Evolutionary conservation across 768 basidiomycete species (phyloP), one percentile per base, ranked within the genome.

Genomic region (Suillus brevipes): DNA sequence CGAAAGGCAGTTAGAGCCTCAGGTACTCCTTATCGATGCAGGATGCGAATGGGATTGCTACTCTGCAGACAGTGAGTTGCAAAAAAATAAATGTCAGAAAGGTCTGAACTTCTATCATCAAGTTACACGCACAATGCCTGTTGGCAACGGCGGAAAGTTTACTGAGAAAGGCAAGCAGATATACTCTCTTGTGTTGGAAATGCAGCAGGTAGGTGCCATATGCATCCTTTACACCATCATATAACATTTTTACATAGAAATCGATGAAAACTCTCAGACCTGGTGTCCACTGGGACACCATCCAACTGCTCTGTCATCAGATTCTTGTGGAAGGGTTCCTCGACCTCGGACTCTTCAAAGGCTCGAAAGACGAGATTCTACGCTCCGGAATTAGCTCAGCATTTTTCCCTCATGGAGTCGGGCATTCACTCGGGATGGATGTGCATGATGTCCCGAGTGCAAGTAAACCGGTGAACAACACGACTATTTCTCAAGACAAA

Each of bases 401-500:
- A 0, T 98, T 98, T 82, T 98, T 93, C 85, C 96, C 96, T 12
- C 96, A 98, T 72, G 97, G 96, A 3, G 80, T 91, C 45, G 94
- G 95, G 0, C 96, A 98, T 74, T 91, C 91, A 7, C 80, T 98
- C 49, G 97, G 97, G 13, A 81, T 97, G 77, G 97, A 99, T 73
- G 95, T 98, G 2, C 97, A 97, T 73, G 96, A 97, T 71, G 92
- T 91, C 1, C 91, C 94, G 0, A 86, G 83, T 55, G 89, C 90
- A n/a, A 91, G 85, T 75, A 92, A 88, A 73, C 93, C 90, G n/a
- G 74, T 65, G 10, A 77, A 79, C 18, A 90, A 86, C 69, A 78
- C 79, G 1, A 88, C 85, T 2, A 82, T 88, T 65, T 72, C 43
- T 76, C 76, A 64, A 72, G 67, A 62, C 20, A 42, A 65, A 69